phyloP scores from a whole-genome alignment of 192 early-diverging fungal species.

The Entomortierella chlamydospora region DNA sequence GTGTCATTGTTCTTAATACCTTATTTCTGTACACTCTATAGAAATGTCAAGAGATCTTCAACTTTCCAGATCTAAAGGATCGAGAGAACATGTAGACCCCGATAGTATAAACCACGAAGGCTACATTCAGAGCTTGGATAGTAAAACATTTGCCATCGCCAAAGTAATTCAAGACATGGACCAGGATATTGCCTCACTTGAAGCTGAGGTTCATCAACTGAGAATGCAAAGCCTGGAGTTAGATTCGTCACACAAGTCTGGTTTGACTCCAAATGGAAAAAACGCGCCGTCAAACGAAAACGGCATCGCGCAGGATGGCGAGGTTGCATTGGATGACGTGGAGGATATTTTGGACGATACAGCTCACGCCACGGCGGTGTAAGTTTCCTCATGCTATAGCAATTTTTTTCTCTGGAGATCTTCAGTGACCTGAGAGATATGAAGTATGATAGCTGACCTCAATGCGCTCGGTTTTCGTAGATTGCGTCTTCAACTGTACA shows the following conservation, averaged over 20 bases:
- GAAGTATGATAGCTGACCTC: too few relatives aligned
- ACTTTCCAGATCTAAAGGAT: conserved; percentile 25
- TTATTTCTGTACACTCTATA: conserved; percentile 14
- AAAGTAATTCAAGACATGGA: conserved; percentile 38
- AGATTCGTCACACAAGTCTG: conserved; percentile 8
- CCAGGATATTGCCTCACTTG: conserved; percentile 33
- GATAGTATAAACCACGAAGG: conserved; percentile 37
- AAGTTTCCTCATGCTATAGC: conserved; percentile 17
- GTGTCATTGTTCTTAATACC: too few relatives aligned
- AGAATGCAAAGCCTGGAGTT: conserved; percentile 34
- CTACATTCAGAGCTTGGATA: conserved; percentile 32
- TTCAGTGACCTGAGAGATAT: too few relatives aligned
- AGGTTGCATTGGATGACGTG: conserved; percentile 13
- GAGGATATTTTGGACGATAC: conserved; percentile 29
- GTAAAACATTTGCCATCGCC: conserved; percentile 32
- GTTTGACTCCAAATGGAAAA: not conserved
- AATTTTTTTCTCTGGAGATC: too few relatives aligned
- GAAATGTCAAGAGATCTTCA: conserved; percentile 36
- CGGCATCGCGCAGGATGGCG: not conserved
- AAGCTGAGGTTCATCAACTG: conserved; percentile 32
- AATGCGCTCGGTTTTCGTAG: conserved; percentile 4
- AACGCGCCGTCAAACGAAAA: not conserved
- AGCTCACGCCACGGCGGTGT: conserved; percentile 45
- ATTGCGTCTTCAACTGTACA: conserved; percentile 48
- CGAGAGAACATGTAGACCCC: conserved; percentile 19